Base-by-base conservation (phyloP, 1,284 basidiomycete species). In the Apiotrichum mycotoxinovorans region DNA sequence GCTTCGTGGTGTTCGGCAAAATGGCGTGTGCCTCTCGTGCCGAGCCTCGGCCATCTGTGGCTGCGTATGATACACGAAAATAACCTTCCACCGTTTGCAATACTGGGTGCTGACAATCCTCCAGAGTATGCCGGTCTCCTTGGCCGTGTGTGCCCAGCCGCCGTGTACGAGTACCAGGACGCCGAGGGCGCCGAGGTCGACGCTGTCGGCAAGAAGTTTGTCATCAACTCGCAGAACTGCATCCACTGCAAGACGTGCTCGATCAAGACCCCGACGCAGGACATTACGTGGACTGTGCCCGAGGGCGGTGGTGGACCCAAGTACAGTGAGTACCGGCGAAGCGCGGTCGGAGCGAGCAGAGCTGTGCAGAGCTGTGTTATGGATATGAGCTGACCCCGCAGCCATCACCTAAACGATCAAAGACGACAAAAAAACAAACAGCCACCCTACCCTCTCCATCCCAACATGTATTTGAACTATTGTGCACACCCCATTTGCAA, bases 121-220 rank as follows among this genome's bases (percentile, higher is more conserved):
- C 20, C 35, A 49, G 84, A 90, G 65, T 98, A 86, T 71, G 95
- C 87, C 2, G 92, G 93, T 18, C 79, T 97, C 27, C 81, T 98
- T 25, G 89, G 88, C 2, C 82, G 87, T 10, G 94, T 88, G 18
- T 98, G 96, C 77, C 96, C 95, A 0, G 96, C 96, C 0, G 91
- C 87, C 4, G 96, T 98, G 30, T 98, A 98, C 77, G 95, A 98
- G 79, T 98, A 98, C 72, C 87, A 95, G 17, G 87, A 83, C 57
- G 74, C 75, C 1, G 84, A 83, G 41, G 83, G 80, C 7, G 79
- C 72, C 17, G 80, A 79, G 0, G 80, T 83, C 52, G 83, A 83
- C 60, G 81, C 82, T 2, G 74, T 69, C 45, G 92, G 92, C 18
- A 91, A 91, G 79, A 92, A 90, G 79, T 81, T 98, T 57, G 87